A percentile compares a stretch with the other conserved stretches of the same genome.
Evolutionary conservation across 192 early-diverging fungal species (phyloP).

Genomic region (Paraglomus occultum): DNA sequence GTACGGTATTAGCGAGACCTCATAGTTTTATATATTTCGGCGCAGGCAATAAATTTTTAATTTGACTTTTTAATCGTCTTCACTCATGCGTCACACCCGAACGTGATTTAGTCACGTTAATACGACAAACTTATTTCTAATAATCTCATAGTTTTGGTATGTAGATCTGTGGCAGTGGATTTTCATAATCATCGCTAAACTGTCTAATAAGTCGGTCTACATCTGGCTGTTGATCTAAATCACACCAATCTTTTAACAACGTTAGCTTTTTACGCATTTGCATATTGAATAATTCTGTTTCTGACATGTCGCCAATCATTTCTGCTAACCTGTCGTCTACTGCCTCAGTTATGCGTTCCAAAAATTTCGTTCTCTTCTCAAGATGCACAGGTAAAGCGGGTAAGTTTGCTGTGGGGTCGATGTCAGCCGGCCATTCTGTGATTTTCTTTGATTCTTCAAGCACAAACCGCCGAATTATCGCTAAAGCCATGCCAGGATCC

Average conservation of each 20-base stretch:
- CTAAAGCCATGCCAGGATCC: conserved; percentile 17
- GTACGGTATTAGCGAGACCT: too few relatives aligned
- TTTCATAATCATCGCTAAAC: conserved; percentile 24
- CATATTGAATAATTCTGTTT: conserved; percentile 24
- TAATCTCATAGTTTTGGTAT: too few relatives aligned
- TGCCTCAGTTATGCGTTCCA: neutral
- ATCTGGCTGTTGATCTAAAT: conserved; percentile 11
- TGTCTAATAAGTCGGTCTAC: conserved; percentile 21
- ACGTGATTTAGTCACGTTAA: too few relatives aligned
- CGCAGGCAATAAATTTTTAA: too few relatives aligned
- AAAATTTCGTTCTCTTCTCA: conserved; percentile 18
- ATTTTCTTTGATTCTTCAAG: conserved; percentile 5
- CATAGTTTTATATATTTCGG: too few relatives aligned
- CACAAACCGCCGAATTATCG: conserved; percentile 15
- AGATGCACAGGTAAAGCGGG: neutral
- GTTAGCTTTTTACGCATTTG: conserved; percentile 2
- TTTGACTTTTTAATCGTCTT: too few relatives aligned
- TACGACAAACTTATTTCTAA: too few relatives aligned
- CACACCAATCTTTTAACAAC: neutral
- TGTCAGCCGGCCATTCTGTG: neutral
- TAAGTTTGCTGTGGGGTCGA: neutral
- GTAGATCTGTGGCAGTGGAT: neutral
- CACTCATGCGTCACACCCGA: too few relatives aligned
- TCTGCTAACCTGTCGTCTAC: conserved; percentile 1
- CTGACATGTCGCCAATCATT: conserved; percentile 12